Conservation (phyloP, 2,329 filamentous ascomycete genomes). For the Davidsoniella neocaledoniae region DNA sequence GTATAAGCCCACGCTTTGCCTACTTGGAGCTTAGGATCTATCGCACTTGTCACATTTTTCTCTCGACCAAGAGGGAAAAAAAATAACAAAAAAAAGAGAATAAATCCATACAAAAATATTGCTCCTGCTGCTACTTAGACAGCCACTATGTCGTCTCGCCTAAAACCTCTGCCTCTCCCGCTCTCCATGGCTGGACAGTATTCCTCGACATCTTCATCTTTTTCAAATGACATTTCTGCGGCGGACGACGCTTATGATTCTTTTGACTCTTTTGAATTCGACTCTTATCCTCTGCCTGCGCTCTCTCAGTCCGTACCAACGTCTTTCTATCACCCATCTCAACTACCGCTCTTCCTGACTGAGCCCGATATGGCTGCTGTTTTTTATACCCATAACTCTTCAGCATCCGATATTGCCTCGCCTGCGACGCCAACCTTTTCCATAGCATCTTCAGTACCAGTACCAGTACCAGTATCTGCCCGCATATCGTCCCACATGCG, state of each 20-base stretch:
- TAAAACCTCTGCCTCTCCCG: slow-evolving; percentile 37
- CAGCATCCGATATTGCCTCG: slow-evolving; percentile 49
- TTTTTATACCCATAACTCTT: slow-evolving; percentile 35
- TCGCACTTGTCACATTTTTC: neutral
- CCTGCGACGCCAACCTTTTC: slow-evolving; percentile 57
- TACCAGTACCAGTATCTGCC: neutral
- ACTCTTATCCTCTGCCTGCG: slow-evolving; percentile 8
- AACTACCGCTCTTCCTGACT: slow-evolving; percentile 12
- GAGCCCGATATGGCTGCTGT: slow-evolving; percentile 23
- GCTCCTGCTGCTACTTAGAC: neutral
- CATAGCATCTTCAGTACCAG: neutral
- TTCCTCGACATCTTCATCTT: neutral
- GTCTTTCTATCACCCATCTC: slow-evolving; percentile 5
- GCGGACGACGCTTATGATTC: slow-evolving; percentile 9
- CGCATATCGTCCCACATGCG: slow-evolving; percentile 27
- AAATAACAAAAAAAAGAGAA: neutral
- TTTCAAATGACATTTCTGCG: neutral
- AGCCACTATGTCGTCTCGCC: slow-evolving; percentile 27
- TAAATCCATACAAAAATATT: neutral
- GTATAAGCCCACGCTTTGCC: slow-evolving; percentile 9
- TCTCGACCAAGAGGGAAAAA: slow-evolving; percentile 1
- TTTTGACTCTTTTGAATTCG: slow-evolving; percentile 11
- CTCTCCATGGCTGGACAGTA: slow-evolving; percentile 35
- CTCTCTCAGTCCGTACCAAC: slow-evolving; percentile 8
- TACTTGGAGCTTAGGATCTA: slow-evolving; percentile 1